phyloP scores from a whole-genome alignment of 176 grass and related monocot species.

The Triticum aestivum region DNA sequence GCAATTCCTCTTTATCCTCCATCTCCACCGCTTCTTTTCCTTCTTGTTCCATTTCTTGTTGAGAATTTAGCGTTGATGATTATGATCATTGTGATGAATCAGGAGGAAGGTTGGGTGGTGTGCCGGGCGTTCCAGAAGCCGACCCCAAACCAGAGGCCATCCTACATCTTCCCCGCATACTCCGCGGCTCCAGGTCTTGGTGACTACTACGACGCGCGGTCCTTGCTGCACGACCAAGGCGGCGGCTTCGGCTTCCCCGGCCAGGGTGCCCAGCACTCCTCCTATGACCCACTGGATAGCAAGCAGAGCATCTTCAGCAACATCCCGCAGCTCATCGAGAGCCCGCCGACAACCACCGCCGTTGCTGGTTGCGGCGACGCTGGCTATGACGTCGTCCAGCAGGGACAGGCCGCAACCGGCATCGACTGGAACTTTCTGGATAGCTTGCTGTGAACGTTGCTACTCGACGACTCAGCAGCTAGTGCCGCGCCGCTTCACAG shows the following conservation, averaged over 20 bases:
- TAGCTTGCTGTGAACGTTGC: constrained; percentile 30
- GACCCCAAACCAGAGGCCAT: constrained; percentile 37
- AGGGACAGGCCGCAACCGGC: neutral
- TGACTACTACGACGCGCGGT: constrained; percentile 24
- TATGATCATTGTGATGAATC: neutral
- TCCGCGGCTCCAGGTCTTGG: neutral
- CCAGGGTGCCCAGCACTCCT: neutral
- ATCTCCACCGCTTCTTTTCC: too few relatives aligned
- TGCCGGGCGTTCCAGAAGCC: constrained; percentile 33
- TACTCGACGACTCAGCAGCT: constrained; percentile 10
- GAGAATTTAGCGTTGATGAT: neutral
- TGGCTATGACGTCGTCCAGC: neutral
- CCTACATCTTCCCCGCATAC: constrained; percentile 24
- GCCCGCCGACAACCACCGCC: neutral
- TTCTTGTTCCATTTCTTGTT: too few relatives aligned
- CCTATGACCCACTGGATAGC: constrained; percentile 4
- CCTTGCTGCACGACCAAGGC: neutral
- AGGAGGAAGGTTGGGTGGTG: constrained; percentile 95
- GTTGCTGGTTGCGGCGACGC: neutral
- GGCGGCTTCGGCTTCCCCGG: neutral
- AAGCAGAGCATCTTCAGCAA: constrained; percentile 31
- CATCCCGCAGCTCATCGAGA: constrained; percentile 40
- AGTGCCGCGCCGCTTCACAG: too few relatives aligned
- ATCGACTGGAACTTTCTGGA: constrained; percentile 78
- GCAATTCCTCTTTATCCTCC: neutral